phyloP scores from a whole-genome alignment of 805 yeast genomes.

The Saccharomycopsis olivae region DNA sequence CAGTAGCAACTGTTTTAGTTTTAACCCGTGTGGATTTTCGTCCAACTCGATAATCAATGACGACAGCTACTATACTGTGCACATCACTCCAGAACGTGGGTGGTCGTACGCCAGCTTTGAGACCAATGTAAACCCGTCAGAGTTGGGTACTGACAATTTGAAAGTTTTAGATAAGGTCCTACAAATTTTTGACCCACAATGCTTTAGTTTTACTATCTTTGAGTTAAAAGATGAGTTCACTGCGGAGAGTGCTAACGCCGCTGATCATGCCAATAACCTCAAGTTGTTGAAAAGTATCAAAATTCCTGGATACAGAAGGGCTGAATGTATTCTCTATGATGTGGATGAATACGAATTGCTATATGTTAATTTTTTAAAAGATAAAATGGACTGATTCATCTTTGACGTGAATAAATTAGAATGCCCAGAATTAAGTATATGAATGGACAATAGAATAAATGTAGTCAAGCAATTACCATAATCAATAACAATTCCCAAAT shows the following conservation, averaged over 20 bases:
- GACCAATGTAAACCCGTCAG: conserved; percentile 55
- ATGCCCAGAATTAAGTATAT: no score
- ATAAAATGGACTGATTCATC: no score
- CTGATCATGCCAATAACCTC: conserved; percentile 25
- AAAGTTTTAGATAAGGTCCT: conserved; percentile 54
- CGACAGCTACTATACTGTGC: conserved; percentile 69
- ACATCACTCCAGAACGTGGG: conserved; percentile 87
- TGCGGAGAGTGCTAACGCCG: background rate
- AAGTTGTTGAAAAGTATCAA: conserved; percentile 25
- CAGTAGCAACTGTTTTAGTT: conserved; percentile 75
- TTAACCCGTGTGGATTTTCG: conserved; percentile 91
- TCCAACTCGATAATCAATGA: conserved; percentile 67
- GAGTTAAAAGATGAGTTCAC: conserved; percentile 23
- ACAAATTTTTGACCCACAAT: conserved; percentile 59
- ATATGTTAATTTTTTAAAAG: conserved; percentile 43
- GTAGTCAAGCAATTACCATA: no score
- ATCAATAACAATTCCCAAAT: no score
- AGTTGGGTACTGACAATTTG: conserved; percentile 32
- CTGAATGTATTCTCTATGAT: conserved; percentile 65
- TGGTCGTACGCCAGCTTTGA: conserved; percentile 97
- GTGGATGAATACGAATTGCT: conserved; percentile 63
- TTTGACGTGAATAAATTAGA: no score
- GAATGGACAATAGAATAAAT: no score
- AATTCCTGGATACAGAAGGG: conserved; percentile 42
- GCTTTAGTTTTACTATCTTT: conserved; percentile 55